A percentile compares a stretch with the other conserved stretches of the same genome.
These are phyloP conservation scores for Rutstroemia sp. DNA, from an alignment of 2,329 filamentous ascomycete species.

Conservation along the genomic window DNA sequence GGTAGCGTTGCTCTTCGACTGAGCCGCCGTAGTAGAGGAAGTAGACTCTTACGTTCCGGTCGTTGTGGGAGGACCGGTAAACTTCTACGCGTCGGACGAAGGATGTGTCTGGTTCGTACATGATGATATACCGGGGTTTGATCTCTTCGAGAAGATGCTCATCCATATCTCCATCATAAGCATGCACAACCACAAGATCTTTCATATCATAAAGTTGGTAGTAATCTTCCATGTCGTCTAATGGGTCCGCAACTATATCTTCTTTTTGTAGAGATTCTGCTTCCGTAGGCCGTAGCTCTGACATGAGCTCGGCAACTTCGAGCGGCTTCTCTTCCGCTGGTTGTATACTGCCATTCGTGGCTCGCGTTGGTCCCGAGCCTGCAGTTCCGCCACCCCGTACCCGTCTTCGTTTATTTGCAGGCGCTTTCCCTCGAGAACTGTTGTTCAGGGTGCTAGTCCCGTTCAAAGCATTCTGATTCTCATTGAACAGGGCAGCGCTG, in stretches of 20 bases:
- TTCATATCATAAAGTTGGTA: conserved; percentile 89
- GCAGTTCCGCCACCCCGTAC: conserved; percentile 68
- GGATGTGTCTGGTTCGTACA: conserved; percentile 94
- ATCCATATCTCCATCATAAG: conserved; percentile 92
- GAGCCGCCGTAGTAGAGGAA: conserved; percentile 95
- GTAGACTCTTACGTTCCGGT: conserved; percentile 84
- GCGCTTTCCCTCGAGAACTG: conserved; percentile 50
- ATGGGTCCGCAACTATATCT: conserved; percentile 67
- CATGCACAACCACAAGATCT: conserved; percentile 80
- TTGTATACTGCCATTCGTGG: conserved; percentile 66
- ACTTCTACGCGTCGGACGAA: conserved; percentile 95
- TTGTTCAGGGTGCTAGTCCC: conserved; percentile 51
- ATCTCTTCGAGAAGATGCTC: conserved; percentile 94
- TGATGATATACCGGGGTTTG: conserved; percentile 89
- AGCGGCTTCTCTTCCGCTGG: conserved; percentile 75
- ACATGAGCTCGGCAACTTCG: conserved; percentile 76
- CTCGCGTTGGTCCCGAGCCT: conserved; percentile 51
- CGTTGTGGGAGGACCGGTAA: conserved; percentile 88
- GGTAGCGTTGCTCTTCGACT: conserved; percentile 90
- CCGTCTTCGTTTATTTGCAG: conserved; percentile 79
- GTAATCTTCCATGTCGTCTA: conserved; percentile 87
- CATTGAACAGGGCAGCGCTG: conserved; percentile 68
- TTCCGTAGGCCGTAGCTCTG: conserved; percentile 75
- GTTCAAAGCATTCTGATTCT: conserved; percentile 71
- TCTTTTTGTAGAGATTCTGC: conserved; percentile 68